Base-by-base conservation (phyloP, 2,329 filamentous ascomycete species). In the Phaeosphaeria sp. region DNA sequence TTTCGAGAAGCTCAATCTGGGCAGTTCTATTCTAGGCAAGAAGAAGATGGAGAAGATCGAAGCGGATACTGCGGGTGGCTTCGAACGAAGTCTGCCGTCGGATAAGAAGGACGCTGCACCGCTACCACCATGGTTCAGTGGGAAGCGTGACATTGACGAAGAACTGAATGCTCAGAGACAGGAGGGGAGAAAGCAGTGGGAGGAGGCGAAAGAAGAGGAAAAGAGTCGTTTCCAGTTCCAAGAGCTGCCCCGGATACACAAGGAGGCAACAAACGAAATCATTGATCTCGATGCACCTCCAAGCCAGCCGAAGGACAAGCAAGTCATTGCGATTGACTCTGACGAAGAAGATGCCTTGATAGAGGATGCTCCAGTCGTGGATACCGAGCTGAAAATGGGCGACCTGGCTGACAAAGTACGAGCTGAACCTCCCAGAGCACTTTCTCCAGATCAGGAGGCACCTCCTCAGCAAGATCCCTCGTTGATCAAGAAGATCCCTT, bases 1-100 rank as follows among this genome's bases (percentile, higher is more conserved):
- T 0, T 99, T 99, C 70, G 93, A 97, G 66, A 94, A 84, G 50
- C 79, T 89, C 6, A 84, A 92, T 71, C 83, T 97, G 1, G 87
- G 90, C 45, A 88, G 86, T 51, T 89, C 86, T 36, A 76, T 81
- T 11, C 74, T 80, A 15, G 81, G 79, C 25, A 83, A 78, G 74
- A 84, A 81, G 75, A 85, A 81, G 66, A 83, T 79, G 79, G 80
- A 80, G 68, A 82, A 77, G 63, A 79, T 80, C 51, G 78, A 85
- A 56, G 80, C 84, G 51, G 83, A 86, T 6, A 75, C 80, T 58
- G 84, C 86, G 39, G 89, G 89, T 21, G 90, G 89, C 0, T 92
- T 93, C 67, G 84, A 89, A 54, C 86, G 81, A 62, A 81, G 79
- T 6, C 55, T 65, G 2, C 72, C 73, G 13, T 67, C 73, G 6